phyloP scores from a whole-genome alignment of 2,329 filamentous ascomycete genomes.

The Eutypa lata region DNA sequence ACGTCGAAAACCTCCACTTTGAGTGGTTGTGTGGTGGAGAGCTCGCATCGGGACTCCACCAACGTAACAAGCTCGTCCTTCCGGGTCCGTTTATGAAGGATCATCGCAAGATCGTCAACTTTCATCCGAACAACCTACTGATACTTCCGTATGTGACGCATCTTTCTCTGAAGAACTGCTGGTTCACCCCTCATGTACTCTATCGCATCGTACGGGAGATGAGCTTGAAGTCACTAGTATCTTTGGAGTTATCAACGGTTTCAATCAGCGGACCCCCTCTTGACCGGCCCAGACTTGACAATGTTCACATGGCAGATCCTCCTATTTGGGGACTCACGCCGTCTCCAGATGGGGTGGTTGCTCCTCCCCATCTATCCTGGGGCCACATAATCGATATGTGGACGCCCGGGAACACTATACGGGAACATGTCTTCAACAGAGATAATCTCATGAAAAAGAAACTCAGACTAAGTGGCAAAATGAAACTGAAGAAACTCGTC shows the following conservation, averaged over 20 bases:
- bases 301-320: no score
- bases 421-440: constrained; percentile 12
- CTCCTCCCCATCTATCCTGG: no score
- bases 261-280: constrained; percentile 54
- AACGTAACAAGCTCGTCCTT: constrained; percentile 60
- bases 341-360: no score
- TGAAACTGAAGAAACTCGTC: constrained; percentile 36
- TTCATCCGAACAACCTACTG: constrained; percentile 36
- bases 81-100: constrained; percentile 53
- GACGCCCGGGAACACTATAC: constrained; percentile 33
- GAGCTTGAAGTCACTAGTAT: constrained; percentile 43
- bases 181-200: constrained; percentile 59
- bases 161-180: constrained; percentile 66
- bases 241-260: constrained; percentile 60
- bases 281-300: neutral
- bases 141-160: constrained; percentile 54
- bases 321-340: no score
- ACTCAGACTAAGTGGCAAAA: neutral
- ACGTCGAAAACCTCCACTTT: constrained; percentile 58
- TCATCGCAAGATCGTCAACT: constrained; percentile 14
- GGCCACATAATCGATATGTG: constrained; percentile 40
- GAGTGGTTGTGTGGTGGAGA: constrained; percentile 69
- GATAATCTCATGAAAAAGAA: neutral
- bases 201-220: constrained; percentile 48
- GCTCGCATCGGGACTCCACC: constrained; percentile 57